Conservation (phyloP, 495 filamentous ascomycete species). For the Penicillium alfredii region DNA sequence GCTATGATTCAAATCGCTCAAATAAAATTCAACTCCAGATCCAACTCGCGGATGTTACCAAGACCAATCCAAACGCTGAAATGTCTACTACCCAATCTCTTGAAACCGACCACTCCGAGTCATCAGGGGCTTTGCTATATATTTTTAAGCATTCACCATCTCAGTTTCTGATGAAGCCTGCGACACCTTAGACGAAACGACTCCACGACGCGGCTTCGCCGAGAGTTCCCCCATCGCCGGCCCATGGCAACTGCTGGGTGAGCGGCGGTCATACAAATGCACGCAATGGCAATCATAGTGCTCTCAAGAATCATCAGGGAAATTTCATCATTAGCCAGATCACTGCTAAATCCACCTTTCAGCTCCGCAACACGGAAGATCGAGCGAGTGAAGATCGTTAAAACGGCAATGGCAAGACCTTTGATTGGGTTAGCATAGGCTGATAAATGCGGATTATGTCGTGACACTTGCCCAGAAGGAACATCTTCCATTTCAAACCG, state of each 20-base stretch:
- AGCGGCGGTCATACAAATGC: slow-evolving; percentile 49
- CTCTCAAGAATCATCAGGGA: slow-evolving; percentile 67
- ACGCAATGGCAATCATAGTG: slow-evolving; percentile 59
- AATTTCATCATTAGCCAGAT: slow-evolving; percentile 52
- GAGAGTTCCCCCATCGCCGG: slow-evolving; percentile 6
- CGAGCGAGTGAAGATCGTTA: slow-evolving; percentile 56
- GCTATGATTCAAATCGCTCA: slow-evolving; percentile 6
- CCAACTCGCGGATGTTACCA: slow-evolving; percentile 1
- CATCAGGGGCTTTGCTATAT: neutral
- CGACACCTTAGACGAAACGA: slow-evolving; percentile 6
- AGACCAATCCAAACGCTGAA: slow-evolving; percentile 3
- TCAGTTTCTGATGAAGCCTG: neutral
- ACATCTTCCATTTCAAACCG: slow-evolving; percentile 11
- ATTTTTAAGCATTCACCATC: neutral
- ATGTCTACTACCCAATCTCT: slow-evolving; percentile 3
- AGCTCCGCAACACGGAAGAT: slow-evolving; percentile 63
- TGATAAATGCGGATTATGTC: neutral
- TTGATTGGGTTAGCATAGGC: slow-evolving; percentile 1
- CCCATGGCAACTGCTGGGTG: slow-evolving; percentile 42
- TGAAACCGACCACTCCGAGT: slow-evolving; percentile 1
- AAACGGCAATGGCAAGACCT: slow-evolving; percentile 44
- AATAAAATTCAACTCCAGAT: slow-evolving; percentile 3
- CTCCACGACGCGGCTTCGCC: slow-evolving; percentile 6
- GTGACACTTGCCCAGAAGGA: slow-evolving; percentile 9
- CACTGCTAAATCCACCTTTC: slow-evolving; percentile 52